These are phyloP conservation scores for Serpula lacrymans DNA, from an alignment of 768 basidiomycete genomes.

Conservation along the genomic window DNA sequence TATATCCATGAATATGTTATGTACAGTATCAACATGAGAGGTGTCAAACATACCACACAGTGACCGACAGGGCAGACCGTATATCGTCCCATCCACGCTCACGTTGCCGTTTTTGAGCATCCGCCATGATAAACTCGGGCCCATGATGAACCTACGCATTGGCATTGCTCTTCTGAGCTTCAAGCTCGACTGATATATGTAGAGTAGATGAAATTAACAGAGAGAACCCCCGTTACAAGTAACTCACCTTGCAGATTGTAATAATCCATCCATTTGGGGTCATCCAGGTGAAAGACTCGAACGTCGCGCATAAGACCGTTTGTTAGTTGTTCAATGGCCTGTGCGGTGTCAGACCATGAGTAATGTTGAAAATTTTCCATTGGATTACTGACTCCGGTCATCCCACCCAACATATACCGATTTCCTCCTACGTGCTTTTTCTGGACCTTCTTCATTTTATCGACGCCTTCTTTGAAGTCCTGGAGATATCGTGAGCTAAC, in stretches of 20 bases:
- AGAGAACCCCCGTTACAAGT: background rate
- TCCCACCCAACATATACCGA: too few species aligned
- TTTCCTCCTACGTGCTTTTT: too few species aligned
- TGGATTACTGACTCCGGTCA: too few species aligned
- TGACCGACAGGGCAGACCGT: constrained; percentile 33
- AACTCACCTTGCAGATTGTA: constrained; percentile 21
- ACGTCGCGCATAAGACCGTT: constrained; percentile 26
- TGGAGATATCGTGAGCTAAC: background rate
- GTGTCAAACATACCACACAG: constrained; percentile 31
- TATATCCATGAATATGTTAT: background rate
- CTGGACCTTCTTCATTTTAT: constrained; percentile 5
- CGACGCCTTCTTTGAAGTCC: constrained; percentile 9
- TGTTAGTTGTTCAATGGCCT: constrained; percentile 16
- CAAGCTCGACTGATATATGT: constrained; percentile 15
- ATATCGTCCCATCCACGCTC: constrained; percentile 24
- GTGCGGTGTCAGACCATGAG: background rate
- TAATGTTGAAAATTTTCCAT: too few species aligned
- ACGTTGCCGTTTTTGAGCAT: constrained; percentile 16
- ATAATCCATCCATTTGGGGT: constrained; percentile 12
- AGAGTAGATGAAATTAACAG: background rate
- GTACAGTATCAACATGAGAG: background rate
- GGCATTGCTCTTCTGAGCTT: constrained; percentile 11
- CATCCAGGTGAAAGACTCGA: constrained; percentile 20
- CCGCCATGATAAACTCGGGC: constrained; percentile 15
- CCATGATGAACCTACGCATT: constrained; percentile 12